These are phyloP conservation scores for Amniculicola lignicola DNA, from an alignment of 495 filamentous ascomycete genomes.

Conservation along the genomic window DNA sequence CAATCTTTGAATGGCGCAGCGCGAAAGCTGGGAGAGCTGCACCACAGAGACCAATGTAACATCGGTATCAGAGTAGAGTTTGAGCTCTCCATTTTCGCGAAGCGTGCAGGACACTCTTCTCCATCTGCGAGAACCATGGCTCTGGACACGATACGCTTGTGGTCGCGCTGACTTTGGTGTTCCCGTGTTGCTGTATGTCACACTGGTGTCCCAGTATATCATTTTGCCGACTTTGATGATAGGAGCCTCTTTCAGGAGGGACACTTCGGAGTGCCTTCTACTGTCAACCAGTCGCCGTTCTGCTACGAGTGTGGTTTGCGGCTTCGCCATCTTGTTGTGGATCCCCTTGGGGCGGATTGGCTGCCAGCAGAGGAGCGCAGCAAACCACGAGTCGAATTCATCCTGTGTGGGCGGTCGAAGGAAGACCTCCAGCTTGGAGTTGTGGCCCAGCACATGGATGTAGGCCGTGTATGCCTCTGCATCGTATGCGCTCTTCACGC, in stretches of 20 bases:
- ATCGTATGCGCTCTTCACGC: constrained; percentile 59
- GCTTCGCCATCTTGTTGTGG: constrained; percentile 70
- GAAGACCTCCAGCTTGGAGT: constrained; percentile 66
- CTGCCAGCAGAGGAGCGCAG: constrained; percentile 91
- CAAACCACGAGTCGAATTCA: constrained; percentile 88
- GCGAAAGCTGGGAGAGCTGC: constrained; percentile 82
- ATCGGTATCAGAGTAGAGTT: constrained; percentile 80
- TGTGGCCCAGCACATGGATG: constrained; percentile 72
- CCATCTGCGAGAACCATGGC: constrained; percentile 63
- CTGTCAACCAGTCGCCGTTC: constrained; percentile 53
- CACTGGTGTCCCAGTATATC: constrained; percentile 73
- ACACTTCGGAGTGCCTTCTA: constrained; percentile 59
- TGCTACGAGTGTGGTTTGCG: constrained; percentile 49
- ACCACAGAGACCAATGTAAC: constrained; percentile 74
- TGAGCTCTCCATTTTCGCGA: constrained; percentile 92
- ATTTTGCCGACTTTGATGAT: constrained; percentile 98
- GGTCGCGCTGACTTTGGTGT: constrained; percentile 40
- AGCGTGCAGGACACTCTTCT: constrained; percentile 86
- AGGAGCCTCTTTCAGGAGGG: constrained; percentile 66
- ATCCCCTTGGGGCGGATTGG: constrained; percentile 74
- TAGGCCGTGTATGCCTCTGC: constrained; percentile 65
- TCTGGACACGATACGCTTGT: constrained; percentile 55
- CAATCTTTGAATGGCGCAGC: constrained; percentile 84
- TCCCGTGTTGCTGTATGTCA: constrained; percentile 51
- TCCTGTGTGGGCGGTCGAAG: constrained; percentile 69